Evolutionary conservation across 2,329 filamentous ascomycete species (phyloP), one percentile per base, ranked within the genome.

Genomic region (Triangularia verruculosa): DNA sequence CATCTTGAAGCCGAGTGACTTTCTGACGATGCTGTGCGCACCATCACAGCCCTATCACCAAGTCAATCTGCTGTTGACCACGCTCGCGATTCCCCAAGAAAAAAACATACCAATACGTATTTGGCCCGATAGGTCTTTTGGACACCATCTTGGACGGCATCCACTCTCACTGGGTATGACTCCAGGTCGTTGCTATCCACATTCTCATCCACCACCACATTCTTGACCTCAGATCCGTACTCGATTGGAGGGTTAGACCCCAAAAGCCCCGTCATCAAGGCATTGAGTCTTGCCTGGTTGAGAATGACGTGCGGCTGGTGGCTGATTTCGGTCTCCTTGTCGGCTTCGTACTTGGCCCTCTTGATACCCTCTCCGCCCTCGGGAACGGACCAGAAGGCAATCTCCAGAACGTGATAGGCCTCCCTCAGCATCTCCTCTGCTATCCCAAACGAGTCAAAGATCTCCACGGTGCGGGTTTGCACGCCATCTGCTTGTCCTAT

Each of bases 401-500:
- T 75, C 72, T 88, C 85, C 17, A 83, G 74, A 11, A 85, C 80
- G 70, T 87, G 85, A 61, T 83, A 87, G 0, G 84, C 79, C 63
- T 87, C 84, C 32, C 79, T 77, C 28, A 87, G 77, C 27, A 88
- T 75, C 17, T 80, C 75, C 54, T 85, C 83, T 1, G 80, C 78
- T 3, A 88, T 78, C 0, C 79, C 82, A 30, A 87, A 84, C 53
- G 82, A 84, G 69, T 88, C 85, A 58, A 87, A 86, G 22, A 88
- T 80, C 71, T 88, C 86, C 13, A 87, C 83, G 0, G 84, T 86
- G 1, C 84, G 83, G 62, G 81, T 83, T 72, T 87, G 84, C 17
- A 86, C 82, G 1, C 85, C 85, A 64, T 90, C 87, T 13, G 87
- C 88, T 73, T 89, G 85, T 2, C 86, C 87, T 54, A 81, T 78